Evolutionary conservation across 1,139 yeast genomes (phyloP).

Genomic region (Nakaseomyces sp.): DNA sequence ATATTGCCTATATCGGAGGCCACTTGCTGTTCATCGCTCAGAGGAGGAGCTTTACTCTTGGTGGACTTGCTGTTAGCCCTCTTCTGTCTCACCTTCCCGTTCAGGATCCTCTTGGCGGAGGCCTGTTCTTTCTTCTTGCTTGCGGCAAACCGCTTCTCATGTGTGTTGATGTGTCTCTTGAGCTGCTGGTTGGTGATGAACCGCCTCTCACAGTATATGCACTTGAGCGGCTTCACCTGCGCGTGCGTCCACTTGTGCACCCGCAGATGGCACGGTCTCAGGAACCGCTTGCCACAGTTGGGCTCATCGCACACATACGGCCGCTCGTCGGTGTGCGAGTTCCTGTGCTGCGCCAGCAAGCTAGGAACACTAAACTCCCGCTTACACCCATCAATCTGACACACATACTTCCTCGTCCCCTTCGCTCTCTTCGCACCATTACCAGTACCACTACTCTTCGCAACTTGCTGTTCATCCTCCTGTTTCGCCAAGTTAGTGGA

Average conservation of each 20-base stretch:
- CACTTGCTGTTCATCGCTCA: not conserved
- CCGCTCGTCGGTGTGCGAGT: constrained; percentile 72
- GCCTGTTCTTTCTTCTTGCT: constrained; percentile 7
- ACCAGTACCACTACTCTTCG: too few relatives aligned
- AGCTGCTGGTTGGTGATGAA: constrained; percentile 67
- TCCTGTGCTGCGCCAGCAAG: constrained; percentile 52
- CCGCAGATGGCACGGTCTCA: constrained; percentile 53
- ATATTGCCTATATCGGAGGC: constrained; percentile 2
- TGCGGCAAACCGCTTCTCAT: constrained; percentile 24
- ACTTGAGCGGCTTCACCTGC: constrained; percentile 56
- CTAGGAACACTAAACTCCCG: constrained; percentile 46
- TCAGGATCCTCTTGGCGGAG: not conserved
- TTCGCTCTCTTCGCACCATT: not conserved
- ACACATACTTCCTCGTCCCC: constrained; percentile 33
- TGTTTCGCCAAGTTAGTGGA: too few relatives aligned
- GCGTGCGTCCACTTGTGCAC: constrained; percentile 63
- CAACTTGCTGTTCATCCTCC: too few relatives aligned
- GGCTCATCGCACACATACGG: constrained; percentile 67
- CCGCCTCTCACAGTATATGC: constrained; percentile 50
- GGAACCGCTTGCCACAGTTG: constrained; percentile 65
- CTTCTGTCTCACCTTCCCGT: not conserved
- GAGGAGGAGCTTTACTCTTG: not conserved
- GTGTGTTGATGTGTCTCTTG: constrained; percentile 67
- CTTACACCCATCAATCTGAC: constrained; percentile 34
- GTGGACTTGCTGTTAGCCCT: not conserved